Evolutionary conservation across 2,329 filamentous ascomycete genomes (phyloP), one percentile per base, ranked within the genome.

Genomic region (Penicillium sp.): DNA sequence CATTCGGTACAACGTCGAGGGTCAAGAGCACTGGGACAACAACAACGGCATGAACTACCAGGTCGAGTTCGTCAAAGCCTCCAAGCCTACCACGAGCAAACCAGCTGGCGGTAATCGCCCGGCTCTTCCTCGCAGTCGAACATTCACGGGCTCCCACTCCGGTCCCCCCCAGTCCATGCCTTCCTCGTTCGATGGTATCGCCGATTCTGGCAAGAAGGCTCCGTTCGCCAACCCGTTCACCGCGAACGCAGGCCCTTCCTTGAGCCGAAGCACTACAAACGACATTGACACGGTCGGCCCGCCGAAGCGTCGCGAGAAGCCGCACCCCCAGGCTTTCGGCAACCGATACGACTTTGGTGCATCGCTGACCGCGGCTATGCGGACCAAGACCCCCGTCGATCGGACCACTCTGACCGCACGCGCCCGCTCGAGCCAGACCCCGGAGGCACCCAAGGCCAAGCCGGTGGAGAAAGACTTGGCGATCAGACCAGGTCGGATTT

Each of bases 331-430:
- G 70, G 91, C 89, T 19, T 97, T 98, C 76, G 91, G 92, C 51
- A 93, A 93, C 77, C 90, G 95, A 58, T 99, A 99, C 76, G 94
- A 98, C 80, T 98, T 99, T 76, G 89, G 91, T 64, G 92, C 92
- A n/a, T 98, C 95, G 0, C 84, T 98, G 33, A 89, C 86, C 57
- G 92, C 93, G 56, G 93, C 92, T 13, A 90, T 94, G 74, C 88
- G 89, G 72, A 89, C 71, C 8, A 76, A 76, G 55, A 65, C 87
- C 30, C 89, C 90, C 51, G 91, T 91, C 73, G 88, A 87, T 66
- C 82, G 67, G 81, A 84, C 65, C 86, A 88, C 75, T 80, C 83
- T 72, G 85, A 84, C 79, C 80, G 76, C 65, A 67, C 75, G 71
- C 85, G 88, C 72, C 82, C 84, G 57, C 74, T 89, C 37, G 82